Evolutionary conservation across 2,329 filamentous ascomycete genomes (phyloP), one percentile per base, ranked within the genome.

Genomic region (Aureobasidium musti): DNA sequence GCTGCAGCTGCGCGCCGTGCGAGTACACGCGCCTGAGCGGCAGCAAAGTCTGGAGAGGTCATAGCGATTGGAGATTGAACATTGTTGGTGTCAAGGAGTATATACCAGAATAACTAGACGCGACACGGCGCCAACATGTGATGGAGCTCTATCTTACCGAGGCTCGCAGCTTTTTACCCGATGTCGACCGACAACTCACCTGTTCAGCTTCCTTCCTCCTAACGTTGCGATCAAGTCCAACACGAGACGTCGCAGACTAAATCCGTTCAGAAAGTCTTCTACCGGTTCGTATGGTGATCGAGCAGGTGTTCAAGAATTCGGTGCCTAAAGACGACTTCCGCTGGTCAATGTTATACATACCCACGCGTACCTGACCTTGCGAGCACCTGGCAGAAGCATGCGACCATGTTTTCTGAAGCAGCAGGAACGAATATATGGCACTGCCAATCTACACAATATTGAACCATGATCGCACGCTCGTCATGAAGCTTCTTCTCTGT

Each of bases 21-120:
- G 71, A 90, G 85, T 68, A 97, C 88, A 77, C 93, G 91, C 80
- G 91, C 86, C 81, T 97, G 93, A 71, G 94, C 94, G 77, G 91
- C 89, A 78, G 91, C 89, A 80, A 97, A 97, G 79, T 90, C 90
- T 75, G 84, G 81, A 65, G 83, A 82, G 70, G 81, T 83, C 83
- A 86, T 85, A 57, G 23, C 45, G n/a, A 37, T 54, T 21, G 26
- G 14, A n/a, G 11, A 54, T 30, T 33, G 37, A 13, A 13, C 61
- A 64, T 64, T 35, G 30, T 54, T 35, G 14, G 30, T 35, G 14
- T 59, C 3, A 19, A 59, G 7, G 57, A 49, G 39, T 61, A 41
- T 28, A 49, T 14, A 49, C 5, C 43, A 37, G 8, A 54, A 6
- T 23, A 37, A 33, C 30, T 21, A n/a, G 30, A 28, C 45, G 33